Conservation (phyloP, 257 asterid genomes). For the Thymus mandschuricus region DNA sequence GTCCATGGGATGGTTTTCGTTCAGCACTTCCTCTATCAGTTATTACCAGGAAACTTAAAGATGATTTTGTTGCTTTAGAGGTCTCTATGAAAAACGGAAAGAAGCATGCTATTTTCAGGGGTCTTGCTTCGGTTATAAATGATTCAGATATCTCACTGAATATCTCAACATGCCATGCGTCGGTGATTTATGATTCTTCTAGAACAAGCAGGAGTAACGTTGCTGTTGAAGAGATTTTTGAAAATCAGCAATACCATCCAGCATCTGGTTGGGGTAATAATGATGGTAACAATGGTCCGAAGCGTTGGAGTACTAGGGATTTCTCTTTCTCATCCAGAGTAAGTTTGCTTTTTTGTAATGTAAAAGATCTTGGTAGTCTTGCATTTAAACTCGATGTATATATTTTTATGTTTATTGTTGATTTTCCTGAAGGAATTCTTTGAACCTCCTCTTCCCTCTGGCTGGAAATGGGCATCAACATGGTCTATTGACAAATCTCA, state of each 20-base stretch:
- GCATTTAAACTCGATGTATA: constrained; percentile 1
- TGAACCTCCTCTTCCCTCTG: constrained; percentile 67
- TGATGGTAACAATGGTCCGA: constrained; percentile 44
- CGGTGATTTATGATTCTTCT: constrained; percentile 46
- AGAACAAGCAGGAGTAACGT: constrained; percentile 40
- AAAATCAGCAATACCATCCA: constrained; percentile 61
- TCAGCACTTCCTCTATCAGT: constrained; percentile 88
- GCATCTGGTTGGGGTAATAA: constrained; percentile 59
- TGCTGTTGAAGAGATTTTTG: constrained; percentile 63
- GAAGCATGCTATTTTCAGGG: constrained; percentile 83
- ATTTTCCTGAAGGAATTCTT: constrained; percentile 51
- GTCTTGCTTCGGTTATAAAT: constrained; percentile 74
- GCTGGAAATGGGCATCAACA: constrained; percentile 72
- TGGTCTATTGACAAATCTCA: constrained; percentile 72
- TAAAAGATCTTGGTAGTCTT: constrained; percentile 2
- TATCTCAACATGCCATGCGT: constrained; percentile 59
- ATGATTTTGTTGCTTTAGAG: constrained; percentile 86
- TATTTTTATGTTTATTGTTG: constrained; percentile 2
- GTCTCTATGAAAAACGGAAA: constrained; percentile 80
- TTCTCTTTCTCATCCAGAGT: constrained; percentile 62
- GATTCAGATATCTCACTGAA: constrained; percentile 84
- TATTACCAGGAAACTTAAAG: constrained; percentile 67
- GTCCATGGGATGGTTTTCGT: constrained; percentile 96
- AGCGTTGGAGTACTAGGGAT: constrained; percentile 69
- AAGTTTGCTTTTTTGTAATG: constrained; percentile 29